A percentile compares a stretch with the other conserved stretches of the same genome.
Evolutionary conservation across 2,329 filamentous ascomycete genomes (phyloP).

Genomic region (Colletotrichum horii): DNA sequence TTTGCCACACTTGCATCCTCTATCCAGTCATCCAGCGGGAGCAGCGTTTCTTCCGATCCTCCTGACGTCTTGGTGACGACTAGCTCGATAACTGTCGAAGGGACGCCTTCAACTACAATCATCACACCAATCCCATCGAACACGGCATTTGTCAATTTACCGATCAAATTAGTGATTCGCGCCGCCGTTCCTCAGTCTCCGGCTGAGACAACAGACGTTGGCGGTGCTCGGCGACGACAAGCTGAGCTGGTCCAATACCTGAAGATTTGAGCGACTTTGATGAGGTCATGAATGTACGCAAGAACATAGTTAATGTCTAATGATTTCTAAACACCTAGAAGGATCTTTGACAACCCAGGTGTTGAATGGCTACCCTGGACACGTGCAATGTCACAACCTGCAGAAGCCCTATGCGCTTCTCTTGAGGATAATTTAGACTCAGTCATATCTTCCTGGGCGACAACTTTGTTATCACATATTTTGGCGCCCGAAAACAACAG

Average conservation of each 20-base stretch:
- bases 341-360: neutral
- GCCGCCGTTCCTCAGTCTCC: neutral
- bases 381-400: neutral
- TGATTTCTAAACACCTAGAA: neutral
- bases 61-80: neutral
- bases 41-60: neutral
- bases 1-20: neutral
- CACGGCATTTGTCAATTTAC: neutral
- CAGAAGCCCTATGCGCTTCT: neutral
- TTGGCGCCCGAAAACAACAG: neutral
- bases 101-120: neutral
- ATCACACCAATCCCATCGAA: neutral
- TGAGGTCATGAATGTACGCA: neutral
- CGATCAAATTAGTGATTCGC: neutral
- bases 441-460: neutral
- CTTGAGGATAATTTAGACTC: rapidly evolving
- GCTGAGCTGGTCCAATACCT: neutral
- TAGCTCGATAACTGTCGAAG: neutral
- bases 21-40: neutral
- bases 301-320: neutral
- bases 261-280: neutral
- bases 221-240: neutral
- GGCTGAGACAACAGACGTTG: neutral
- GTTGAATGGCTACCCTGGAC: neutral
- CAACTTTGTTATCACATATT: neutral